Evolutionary conservation across 2,329 filamentous ascomycete genomes (phyloP), one percentile per base, ranked within the genome.

Genomic region (Phaeophleospora eucalypticola): DNA sequence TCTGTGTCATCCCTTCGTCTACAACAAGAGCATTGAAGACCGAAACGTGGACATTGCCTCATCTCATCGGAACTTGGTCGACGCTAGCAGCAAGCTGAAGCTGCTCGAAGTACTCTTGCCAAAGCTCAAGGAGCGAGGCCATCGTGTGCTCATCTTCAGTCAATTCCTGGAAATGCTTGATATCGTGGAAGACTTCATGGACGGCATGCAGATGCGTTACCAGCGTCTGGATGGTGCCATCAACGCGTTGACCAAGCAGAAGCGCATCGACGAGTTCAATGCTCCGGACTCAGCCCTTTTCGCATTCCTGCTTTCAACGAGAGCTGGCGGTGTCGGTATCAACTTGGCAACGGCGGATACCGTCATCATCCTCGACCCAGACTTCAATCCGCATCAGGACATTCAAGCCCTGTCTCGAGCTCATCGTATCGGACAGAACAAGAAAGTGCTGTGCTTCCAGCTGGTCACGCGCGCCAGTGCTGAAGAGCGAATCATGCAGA

Each of bases 331-430:
- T 60, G 91, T 98, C 0, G 94, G 93, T 14, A 98, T 98, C 73
- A 98, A 98, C 63, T 77, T 98, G 45, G 93, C 93, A 0, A 95
- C 90, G 6, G 93, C 93, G 2, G 93, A 98, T 63, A 98, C 93
- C 0, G 94, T 98, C 51, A 96, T 98, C 55, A 96, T 98, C 56
- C 82, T 97, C 56, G 90, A 98, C 59, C 89, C 89, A 0, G 93
- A 98, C 63, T 97, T 95, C 74, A 98, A 98, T 52, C 93, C 93
- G 0, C 93, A 98, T 63, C 93, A 98, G 68, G 94, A 98, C 61
- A 86, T 98, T 34, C 93, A 98, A 66, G 93, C 93, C 0, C 77
- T 98, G 21, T 95, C 91, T 21, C 83, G 94, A 55, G 93, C 91
- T 15, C 93, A 98, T 68, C 85, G 93, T 19, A 97, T 98, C 53